Evolutionary conservation across 2,329 filamentous ascomycete genomes (phyloP), one percentile per base, ranked within the genome.

Genomic region (Hortaea werneckii): DNA sequence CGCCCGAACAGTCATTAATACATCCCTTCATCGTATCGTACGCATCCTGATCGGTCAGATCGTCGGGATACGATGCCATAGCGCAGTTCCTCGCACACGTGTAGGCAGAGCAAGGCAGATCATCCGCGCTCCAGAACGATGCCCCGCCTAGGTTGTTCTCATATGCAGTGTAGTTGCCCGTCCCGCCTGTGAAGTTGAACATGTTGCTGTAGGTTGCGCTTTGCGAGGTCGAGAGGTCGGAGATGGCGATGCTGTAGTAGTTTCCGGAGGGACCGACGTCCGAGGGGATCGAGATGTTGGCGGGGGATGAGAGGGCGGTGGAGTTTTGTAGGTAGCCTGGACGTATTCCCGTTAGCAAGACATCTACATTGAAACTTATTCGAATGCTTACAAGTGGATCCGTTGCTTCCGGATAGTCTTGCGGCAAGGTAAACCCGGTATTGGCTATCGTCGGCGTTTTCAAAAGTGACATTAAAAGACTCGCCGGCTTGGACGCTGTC

Each of bases 401-500:
- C 61, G 29, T 58, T 57, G 46, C 50, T 57, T 37, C 60, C 61
- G 5, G 61, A 51, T 6, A 63, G 55, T 1, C 57, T 55, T 12
- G 59, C 61, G 13, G 60, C 58, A 20, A 66, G 59, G 48, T 61
- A 65, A 41, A 65, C 52, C 37, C 61, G 53, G 53, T 60, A 65
- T 30, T 52, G 45, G 29, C 52, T 49, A 32, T 54, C 49, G 43
- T 57, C 56, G 42, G 49, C 54, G 35, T 58, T 53, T 39, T 56
- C 48, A 40, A 59, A 62, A 44, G 68, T 62, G 29, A 59, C 57
- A 5, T 58, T 64, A 55, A 67, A 57, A 2, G 46, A 44, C 5
- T 39, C 20, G 35, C 47, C 55, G 7, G 58, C 60, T 10, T 45
- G 46, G 45, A 63, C 52, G 9, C 48, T 47, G 37, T 39, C 28